These are phyloP conservation scores for Asclepias syriaca DNA, from an alignment of 257 asterid species.

Conservation along the genomic window DNA sequence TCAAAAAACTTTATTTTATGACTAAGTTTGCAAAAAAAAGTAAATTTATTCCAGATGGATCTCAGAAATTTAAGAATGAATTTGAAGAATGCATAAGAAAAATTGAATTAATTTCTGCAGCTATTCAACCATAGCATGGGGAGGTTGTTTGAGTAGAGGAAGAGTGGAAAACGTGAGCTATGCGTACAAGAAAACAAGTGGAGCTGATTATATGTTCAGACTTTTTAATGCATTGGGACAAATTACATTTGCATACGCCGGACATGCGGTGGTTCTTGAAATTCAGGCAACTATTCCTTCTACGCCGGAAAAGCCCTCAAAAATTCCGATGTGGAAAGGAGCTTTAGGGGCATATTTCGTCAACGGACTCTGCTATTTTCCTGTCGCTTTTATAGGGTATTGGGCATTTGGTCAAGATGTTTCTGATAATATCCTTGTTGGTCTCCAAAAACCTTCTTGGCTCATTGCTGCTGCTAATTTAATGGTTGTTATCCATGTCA, in stretches of 20 bases:
- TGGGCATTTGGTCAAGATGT: constrained; percentile 88
- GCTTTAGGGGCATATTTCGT: constrained; percentile 72
- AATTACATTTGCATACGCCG: constrained; percentile 80
- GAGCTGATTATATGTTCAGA: constrained; percentile 54
- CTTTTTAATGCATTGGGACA: constrained; percentile 75
- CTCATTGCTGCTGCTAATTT: constrained; percentile 83
- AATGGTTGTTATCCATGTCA: constrained; percentile 83
- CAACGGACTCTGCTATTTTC: constrained; percentile 73
- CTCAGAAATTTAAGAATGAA: too few species aligned
- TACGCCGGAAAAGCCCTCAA: constrained; percentile 82
- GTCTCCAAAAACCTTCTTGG: constrained; percentile 76
- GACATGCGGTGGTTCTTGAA: constrained; percentile 80
- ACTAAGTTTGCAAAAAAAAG: too few species aligned
- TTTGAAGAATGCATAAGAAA: background rate
- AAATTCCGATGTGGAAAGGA: constrained; percentile 87
- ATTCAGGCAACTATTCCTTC: constrained; percentile 92
- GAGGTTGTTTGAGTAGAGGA: constrained; percentile 56
- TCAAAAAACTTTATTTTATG: too few species aligned
- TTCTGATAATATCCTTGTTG: constrained; percentile 62
- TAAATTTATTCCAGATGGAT: too few species aligned
- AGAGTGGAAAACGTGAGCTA: constrained; percentile 62
- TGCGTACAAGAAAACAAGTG: constrained; percentile 50
- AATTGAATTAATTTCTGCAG: constrained; percentile 24
- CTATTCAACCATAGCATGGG: constrained; percentile 88
- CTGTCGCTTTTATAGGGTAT: constrained; percentile 73